phyloP scores from a whole-genome alignment of 2,329 filamentous ascomycete genomes.

The Helminthosporium solani region DNA sequence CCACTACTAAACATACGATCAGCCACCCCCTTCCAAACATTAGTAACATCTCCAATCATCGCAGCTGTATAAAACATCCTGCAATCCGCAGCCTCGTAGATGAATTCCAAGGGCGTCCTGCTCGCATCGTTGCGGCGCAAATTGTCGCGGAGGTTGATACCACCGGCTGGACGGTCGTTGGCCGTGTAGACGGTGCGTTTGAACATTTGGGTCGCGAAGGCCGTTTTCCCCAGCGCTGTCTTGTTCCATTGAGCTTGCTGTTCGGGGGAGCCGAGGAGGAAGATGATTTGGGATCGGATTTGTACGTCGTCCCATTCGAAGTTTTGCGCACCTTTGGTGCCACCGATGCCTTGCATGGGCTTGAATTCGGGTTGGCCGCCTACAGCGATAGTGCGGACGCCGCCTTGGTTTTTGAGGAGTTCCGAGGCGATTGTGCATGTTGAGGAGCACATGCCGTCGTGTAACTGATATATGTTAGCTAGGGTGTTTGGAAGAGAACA shows the following conservation, averaged over 20 bases:
- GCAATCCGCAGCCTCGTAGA: slow-evolving; percentile 46
- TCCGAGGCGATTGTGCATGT: slow-evolving; percentile 52
- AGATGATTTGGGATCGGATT: slow-evolving; percentile 32
- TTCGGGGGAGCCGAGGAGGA: slow-evolving; percentile 31
- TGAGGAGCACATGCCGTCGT: slow-evolving; percentile 49
- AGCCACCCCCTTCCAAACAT: slow-evolving; percentile 43
- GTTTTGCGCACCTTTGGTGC: slow-evolving; percentile 47
- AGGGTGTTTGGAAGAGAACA: background rate
- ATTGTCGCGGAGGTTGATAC: slow-evolving; percentile 43
- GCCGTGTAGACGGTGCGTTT: slow-evolving; percentile 30
- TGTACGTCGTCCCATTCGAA: slow-evolving; percentile 38
- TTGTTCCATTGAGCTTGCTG: slow-evolving; percentile 33
- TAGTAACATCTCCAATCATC: slow-evolving; percentile 38
- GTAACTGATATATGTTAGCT: slow-evolving; percentile 20
- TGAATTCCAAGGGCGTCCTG: slow-evolving; percentile 44
- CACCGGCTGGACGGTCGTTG: slow-evolving; percentile 23
- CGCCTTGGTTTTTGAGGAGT: slow-evolving; percentile 48
- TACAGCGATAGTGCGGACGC: slow-evolving; percentile 45
- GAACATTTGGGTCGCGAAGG: slow-evolving; percentile 36
- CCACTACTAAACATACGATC: slow-evolving; percentile 38
- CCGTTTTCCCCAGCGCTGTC: slow-evolving; percentile 32
- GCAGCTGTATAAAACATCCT: slow-evolving; percentile 42
- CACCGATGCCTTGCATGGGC: slow-evolving; percentile 49
- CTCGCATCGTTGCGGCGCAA: slow-evolving; percentile 38
- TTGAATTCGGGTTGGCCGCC: slow-evolving; percentile 45